Base-by-base conservation (phyloP, 345 rosid genomes). In the Stellera chamaejasme region DNA sequence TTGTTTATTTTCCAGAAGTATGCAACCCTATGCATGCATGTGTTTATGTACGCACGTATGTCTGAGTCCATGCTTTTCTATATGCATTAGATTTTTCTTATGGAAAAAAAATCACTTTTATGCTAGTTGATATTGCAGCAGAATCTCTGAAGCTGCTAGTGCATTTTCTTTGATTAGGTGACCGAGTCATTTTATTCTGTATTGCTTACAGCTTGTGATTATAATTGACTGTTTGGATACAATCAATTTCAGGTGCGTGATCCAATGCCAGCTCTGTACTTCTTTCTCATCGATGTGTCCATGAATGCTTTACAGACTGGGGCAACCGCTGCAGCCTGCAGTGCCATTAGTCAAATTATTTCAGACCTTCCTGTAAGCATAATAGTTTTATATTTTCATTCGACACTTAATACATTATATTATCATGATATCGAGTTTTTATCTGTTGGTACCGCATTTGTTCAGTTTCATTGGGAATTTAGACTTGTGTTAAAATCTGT, bases 311-410 rank as follows among this genome's bases (percentile, higher is more conserved):
- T 93, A 63, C 97, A 84, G 73, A 93, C 90, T 42, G 95, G 97
- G 70, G 97, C 97, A 56, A 84, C 97, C 65, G 97, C 99, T 63
- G 96, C 97, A 52, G 94, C 99, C 62, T 93, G 99, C 77, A 80
- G 90, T 72, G 94, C 96, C 26, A 83, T 93, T 66, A 84, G 61
- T 76, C 96, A 93, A 89, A 96, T 93, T 56, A 79, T 93, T 69
- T 68, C 77, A 61, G 96, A 89, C 72, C 94, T 93, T 78, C 96
- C 99, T 45, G 99, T 93, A 68, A 77, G 89, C 80, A 67, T 41
- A 51, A 23, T 52, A 53, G 28, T 52, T 50, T 32, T 66, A 50
- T 60, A 45, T 62, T 23, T 42, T 49, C 14, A 36, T 56, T 50
- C 50, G 41, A 32, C 9, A 19, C 39, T 32, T 32, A 32, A 32